A percentile compares a stretch with the other conserved stretches of the same genome.
Evolutionary conservation across 1,139 yeast genomes (phyloP).

Genomic region (Candida sp.): DNA sequence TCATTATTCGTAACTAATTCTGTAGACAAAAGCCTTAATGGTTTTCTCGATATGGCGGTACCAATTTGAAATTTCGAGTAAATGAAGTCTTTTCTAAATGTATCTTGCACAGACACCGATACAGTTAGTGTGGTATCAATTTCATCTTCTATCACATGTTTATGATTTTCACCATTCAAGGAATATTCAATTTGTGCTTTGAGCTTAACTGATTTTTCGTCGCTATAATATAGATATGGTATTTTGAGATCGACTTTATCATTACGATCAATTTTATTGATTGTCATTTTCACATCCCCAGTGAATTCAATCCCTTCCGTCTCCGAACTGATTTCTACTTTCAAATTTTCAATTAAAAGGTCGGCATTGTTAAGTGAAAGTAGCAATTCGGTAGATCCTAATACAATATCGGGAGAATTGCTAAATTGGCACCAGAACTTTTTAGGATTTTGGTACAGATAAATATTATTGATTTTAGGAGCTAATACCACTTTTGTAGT

Average conservation of each 20-base stretch:
- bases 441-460: constrained; percentile 1
- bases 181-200: constrained; percentile 30
- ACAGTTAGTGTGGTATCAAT: constrained; percentile 53
- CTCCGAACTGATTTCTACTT: constrained; percentile 11
- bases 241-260: constrained; percentile 12
- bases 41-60: constrained; percentile 48
- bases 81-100: constrained; percentile 52
- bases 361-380: constrained; percentile 20
- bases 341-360: constrained; percentile 10
- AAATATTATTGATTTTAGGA: not conserved
- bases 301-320: constrained; percentile 15
- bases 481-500: not conserved
- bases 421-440: constrained; percentile 2
- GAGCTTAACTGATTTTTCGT: constrained; percentile 22
- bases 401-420: constrained; percentile 9
- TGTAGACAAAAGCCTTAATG: constrained; percentile 51
- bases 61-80: constrained; percentile 70
- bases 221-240: constrained; percentile 24
- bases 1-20: constrained; percentile 32
- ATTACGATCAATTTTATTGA: constrained; percentile 17
- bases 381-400: constrained; percentile 19
- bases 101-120: constrained; percentile 77
- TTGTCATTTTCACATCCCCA: constrained; percentile 1
- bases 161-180: constrained; percentile 15
- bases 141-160: constrained; percentile 21